Conservation (phyloP, 2,329 filamentous ascomycete species). For the Westerdykella sp. region DNA sequence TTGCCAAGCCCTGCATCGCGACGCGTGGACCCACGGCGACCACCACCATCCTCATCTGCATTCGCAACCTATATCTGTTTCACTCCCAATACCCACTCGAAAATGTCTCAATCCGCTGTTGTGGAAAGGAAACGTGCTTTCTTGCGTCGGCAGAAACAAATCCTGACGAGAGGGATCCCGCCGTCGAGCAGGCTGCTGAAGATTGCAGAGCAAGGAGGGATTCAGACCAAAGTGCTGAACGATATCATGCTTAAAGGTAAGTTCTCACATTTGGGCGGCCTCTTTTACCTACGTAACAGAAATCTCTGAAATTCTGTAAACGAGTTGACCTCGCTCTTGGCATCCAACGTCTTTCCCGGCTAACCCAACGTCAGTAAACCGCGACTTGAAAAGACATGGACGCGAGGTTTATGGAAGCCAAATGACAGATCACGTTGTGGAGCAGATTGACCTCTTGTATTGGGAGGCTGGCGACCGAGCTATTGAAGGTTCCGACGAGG, state of each 20-base stretch:
- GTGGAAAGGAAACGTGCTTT: slow-evolving; percentile 60
- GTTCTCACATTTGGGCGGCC: neutral
- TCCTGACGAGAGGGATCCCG: slow-evolving; percentile 54
- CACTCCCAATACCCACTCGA: neutral
- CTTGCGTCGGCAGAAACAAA: slow-evolving; percentile 55
- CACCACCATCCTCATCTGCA: neutral
- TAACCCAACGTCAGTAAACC: slow-evolving; percentile 49
- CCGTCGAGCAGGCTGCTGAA: slow-evolving; percentile 51
- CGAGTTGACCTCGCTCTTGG: neutral
- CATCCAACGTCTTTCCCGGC: neutral
- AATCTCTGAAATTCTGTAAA: neutral
- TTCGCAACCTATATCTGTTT: neutral
- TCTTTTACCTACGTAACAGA: neutral
- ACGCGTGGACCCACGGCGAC: neutral
- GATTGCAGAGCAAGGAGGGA: slow-evolving; percentile 43
- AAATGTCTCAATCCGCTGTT: slow-evolving; percentile 35
- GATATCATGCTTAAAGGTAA: slow-evolving; percentile 49
- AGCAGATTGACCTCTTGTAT: slow-evolving; percentile 65
- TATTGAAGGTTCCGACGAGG: slow-evolving; percentile 10
- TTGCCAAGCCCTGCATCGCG: neutral
- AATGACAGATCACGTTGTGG: slow-evolving; percentile 63
- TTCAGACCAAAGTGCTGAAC: slow-evolving; percentile 44
- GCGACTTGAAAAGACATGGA: slow-evolving; percentile 57
- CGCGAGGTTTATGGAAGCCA: slow-evolving; percentile 61
- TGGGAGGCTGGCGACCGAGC: slow-evolving; percentile 43